Evolutionary conservation across 148 eudicot genomes (phyloP).

Genomic region (Tetragonia tetragonoides): DNA sequence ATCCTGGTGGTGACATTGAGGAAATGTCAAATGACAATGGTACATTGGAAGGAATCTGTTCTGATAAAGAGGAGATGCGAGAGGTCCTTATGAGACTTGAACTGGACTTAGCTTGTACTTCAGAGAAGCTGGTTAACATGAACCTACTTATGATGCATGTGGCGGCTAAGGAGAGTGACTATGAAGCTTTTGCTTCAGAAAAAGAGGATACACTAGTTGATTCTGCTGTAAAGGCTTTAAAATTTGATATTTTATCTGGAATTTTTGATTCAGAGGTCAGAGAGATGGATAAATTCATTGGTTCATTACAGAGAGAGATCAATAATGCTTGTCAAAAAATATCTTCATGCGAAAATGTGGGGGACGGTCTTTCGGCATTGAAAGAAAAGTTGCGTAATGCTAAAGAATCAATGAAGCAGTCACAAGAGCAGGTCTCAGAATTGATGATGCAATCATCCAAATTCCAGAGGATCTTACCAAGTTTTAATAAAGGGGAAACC

Average conservation of each 20-base stretch:
- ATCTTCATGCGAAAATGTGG: slow-evolving; percentile 44
- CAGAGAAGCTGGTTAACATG: slow-evolving; percentile 82
- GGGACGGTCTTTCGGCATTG: slow-evolving; percentile 34
- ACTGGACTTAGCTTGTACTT: slow-evolving; percentile 62
- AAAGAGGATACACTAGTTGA: slow-evolving; percentile 36
- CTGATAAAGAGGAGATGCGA: slow-evolving; percentile 40
- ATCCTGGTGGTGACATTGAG: slow-evolving; percentile 44
- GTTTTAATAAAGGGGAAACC: slow-evolving; percentile 39
- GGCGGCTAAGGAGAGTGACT: slow-evolving; percentile 71
- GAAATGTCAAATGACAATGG: slow-evolving; percentile 32
- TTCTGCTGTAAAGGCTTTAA: slow-evolving; percentile 50
- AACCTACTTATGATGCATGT: slow-evolving; percentile 75
- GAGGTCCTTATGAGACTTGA: slow-evolving; percentile 50
- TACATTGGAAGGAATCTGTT: slow-evolving; percentile 34
- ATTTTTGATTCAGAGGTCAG: slow-evolving; percentile 67
- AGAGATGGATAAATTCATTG: slow-evolving; percentile 47
- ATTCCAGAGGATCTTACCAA: slow-evolving; percentile 53
- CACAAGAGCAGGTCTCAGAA: slow-evolving; percentile 65
- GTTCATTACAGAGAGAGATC: slow-evolving; percentile 49
- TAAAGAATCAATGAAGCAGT: slow-evolving; percentile 67
- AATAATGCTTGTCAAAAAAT: slow-evolving; percentile 36
- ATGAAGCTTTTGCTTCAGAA: slow-evolving; percentile 58
- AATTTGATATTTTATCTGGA: slow-evolving; percentile 74
- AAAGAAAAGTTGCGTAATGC: slow-evolving; percentile 59
- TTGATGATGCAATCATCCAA: slow-evolving; percentile 58